Evolutionary conservation across 2,329 filamentous ascomycete genomes (phyloP).

Genomic region (Scortechinia acanthostroma): DNA sequence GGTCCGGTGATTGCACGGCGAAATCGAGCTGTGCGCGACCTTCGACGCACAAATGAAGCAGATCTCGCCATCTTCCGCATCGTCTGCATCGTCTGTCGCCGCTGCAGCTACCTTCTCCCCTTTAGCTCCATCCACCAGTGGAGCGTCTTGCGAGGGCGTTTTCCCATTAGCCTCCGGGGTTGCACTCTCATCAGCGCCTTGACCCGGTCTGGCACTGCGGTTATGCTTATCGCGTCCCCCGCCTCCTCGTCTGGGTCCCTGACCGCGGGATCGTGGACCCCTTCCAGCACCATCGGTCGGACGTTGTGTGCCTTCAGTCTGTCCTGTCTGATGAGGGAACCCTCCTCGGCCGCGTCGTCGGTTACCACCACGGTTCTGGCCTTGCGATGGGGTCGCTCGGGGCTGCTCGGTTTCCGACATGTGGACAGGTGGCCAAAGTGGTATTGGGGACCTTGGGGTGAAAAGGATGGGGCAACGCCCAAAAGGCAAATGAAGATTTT

Average conservation of each 20-base stretch:
- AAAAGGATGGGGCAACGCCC: too few species aligned
- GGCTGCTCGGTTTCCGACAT: neutral
- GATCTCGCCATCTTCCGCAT: slow-evolving; percentile 66
- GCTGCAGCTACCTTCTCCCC: neutral
- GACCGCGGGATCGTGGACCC: neutral
- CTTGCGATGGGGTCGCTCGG: neutral
- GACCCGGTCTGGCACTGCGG: neutral
- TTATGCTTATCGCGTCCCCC: neutral
- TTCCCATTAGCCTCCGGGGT: neutral
- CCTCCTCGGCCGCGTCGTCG: neutral
- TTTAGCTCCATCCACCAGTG: too few species aligned
- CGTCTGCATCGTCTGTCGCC: slow-evolving; percentile 33
- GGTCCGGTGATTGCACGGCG: slow-evolving; percentile 91
- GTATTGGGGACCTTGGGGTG: too few species aligned
- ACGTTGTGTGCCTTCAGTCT: neutral
- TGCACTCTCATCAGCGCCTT: neutral
- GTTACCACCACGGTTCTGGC: neutral
- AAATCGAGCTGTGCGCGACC: slow-evolving; percentile 78
- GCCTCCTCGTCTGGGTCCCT: too few species aligned
- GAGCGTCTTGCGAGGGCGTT: neutral
- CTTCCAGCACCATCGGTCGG: neutral
- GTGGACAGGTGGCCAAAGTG: too few species aligned
- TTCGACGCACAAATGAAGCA: slow-evolving; percentile 97
- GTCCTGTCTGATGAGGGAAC: neutral
- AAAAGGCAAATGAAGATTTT: too few species aligned